Base-by-base conservation (phyloP, 129 eudicot genomes). In the Flaveria sonorensis region DNA sequence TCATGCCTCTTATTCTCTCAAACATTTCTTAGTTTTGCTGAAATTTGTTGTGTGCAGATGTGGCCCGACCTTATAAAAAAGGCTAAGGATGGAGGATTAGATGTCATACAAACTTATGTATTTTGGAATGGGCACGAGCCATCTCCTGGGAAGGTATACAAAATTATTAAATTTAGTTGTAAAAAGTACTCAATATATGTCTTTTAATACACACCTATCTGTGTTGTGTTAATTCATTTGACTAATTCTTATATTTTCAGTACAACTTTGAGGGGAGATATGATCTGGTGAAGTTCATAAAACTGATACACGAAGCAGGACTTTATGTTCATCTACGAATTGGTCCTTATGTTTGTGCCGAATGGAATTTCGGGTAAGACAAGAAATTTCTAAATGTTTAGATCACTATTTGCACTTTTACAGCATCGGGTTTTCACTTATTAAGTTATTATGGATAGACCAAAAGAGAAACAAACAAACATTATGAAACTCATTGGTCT, bases 61-160 rank as follows among this genome's bases (percentile, higher is more conserved):
- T 93, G 97, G 98, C 98, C 98, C 79, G 97, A 84, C 81, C 97
- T 93, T 75, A 88, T 88, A 68, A 86, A 87, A 68, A 93, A 90
- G 79, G 98, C 98, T 19, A 93, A 93, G 85, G 96, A 88, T 82
- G 92, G 91, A 81, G 97, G 98, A 7, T 88, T 90, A 83, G 98
- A 93, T 90, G 96, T 90, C 30, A 88, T 93, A 47, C 91, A 93
- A 78, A 93, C 98, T 43, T 93, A 90, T 83, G 98, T 93, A 4
- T 93, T 93, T 71, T 93, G 98, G 98, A 93, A 90, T 86, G 97
- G 90, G 19, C 98, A 93, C 82, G 98, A 93, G 62, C 98, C 98
- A 24, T 83, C 98, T 66, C 91, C 91, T 20, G 98, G 98, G 56
- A 85, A 90, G 76, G 97, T 93, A 88, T 90, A 87, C 55, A 59